A percentile compares a stretch with the other conserved stretches of the same genome.
phyloP scores from a whole-genome alignment of 768 basidiomycete species.

The Mycena maculata region DNA sequence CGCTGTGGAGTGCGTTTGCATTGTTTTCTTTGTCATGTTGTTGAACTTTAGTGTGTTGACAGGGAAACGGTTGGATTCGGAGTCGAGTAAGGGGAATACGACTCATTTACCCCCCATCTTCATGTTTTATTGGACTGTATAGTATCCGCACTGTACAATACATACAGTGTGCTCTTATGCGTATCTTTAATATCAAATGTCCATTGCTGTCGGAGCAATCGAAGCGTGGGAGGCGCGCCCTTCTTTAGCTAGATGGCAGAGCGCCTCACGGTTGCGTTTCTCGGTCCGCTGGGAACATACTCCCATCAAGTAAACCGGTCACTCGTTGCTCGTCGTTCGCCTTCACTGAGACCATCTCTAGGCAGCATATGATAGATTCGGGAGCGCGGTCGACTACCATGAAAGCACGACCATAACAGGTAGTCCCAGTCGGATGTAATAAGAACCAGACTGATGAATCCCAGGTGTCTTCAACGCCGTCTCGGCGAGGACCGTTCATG shows the following conservation, averaged over 20 bases:
- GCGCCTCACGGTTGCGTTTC: constrained; percentile 50
- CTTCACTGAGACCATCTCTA: constrained; percentile 34
- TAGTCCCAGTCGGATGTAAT: constrained; percentile 33
- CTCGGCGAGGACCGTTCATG: constrained; percentile 52
- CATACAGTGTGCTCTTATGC: constrained; percentile 28
- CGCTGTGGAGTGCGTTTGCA: constrained; percentile 84
- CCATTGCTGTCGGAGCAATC: not conserved
- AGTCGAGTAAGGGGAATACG: constrained; percentile 71
- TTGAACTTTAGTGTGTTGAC: constrained; percentile 25
- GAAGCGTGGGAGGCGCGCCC: not conserved
- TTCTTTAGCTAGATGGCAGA: not conserved
- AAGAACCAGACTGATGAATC: not conserved
- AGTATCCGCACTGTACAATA: constrained; percentile 24
- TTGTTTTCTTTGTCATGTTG: not conserved
- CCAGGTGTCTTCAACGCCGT: constrained; percentile 72
- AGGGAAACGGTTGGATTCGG: constrained; percentile 96
- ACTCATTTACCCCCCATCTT: constrained; percentile 31
- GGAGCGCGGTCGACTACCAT: constrained; percentile 56
- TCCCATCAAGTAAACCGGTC: constrained; percentile 64
- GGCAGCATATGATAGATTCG: constrained; percentile 62
- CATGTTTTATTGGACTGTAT: constrained; percentile 33
- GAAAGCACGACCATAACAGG: constrained; percentile 55
- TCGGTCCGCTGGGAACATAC: constrained; percentile 70
- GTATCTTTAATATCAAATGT: constrained; percentile 27
- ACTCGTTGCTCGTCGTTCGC: not conserved